Percentiles rank a stretch among this genome's conserved stretches.
These are phyloP conservation scores for Neurospora sp. DNA, from an alignment of 495 filamentous ascomycete genomes.

Conservation along the genomic window DNA sequence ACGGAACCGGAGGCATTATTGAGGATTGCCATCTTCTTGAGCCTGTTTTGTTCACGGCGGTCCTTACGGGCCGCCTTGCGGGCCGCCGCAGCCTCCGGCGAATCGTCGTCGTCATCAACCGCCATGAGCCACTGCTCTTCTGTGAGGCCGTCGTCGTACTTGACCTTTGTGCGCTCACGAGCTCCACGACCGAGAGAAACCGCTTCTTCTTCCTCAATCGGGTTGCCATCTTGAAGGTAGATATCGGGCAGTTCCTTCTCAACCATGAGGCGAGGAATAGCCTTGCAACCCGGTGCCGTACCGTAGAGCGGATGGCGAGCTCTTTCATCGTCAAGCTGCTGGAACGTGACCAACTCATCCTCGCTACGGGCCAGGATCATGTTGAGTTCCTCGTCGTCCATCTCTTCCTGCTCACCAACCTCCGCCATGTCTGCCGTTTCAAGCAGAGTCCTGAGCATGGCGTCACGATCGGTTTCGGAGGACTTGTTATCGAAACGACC, in stretches of 20 bases:
- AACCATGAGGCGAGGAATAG: conserved; percentile 67
- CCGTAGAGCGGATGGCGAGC: conserved; percentile 57
- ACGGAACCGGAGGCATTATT: conserved; percentile 27
- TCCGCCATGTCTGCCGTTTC: conserved; percentile 87
- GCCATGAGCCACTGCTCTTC: conserved; percentile 95
- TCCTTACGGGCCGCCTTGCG: conserved; percentile 79
- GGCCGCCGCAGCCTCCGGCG: conserved; percentile 83
- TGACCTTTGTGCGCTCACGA: conserved; percentile 83
- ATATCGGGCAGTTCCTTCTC: conserved; percentile 89
- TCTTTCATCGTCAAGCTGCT: conserved; percentile 70
- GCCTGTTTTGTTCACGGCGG: conserved; percentile 62
- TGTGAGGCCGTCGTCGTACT: conserved; percentile 94
- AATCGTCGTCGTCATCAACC: conserved; percentile 91
- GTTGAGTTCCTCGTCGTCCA: conserved; percentile 97
- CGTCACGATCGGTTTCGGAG: conserved; percentile 95
- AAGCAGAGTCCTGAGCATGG: conserved; percentile 81
- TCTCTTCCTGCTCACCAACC: conserved; percentile 72
- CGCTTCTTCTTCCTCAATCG: conserved; percentile 68
- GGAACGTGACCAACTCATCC: conserved; percentile 59
- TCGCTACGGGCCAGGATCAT: conserved; percentile 73
- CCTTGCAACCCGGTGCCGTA: conserved; percentile 46
- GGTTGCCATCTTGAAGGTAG: conserved; percentile 78
- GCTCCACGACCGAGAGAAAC: conserved; percentile 78
- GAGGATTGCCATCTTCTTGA: conserved; percentile 43
- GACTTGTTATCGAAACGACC: conserved; percentile 99